phyloP scores from a whole-genome alignment of 192 early-diverging fungal species.

The Oehlia diaphana region DNA sequence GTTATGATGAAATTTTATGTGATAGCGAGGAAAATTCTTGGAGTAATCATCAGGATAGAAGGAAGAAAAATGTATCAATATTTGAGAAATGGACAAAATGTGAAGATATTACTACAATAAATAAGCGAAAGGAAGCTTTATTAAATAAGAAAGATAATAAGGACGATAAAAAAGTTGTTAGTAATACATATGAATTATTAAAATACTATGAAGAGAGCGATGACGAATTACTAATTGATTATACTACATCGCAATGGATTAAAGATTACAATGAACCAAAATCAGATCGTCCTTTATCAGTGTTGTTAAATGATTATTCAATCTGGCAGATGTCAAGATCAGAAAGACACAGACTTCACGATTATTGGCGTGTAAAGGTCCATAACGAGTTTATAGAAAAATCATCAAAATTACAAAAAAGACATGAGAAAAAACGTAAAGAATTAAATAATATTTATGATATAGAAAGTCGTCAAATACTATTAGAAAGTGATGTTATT shows the following conservation, averaged over 20 bases:
- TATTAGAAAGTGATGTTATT: conserved; percentile 41
- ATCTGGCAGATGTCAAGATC: conserved; percentile 51
- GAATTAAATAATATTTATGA: conserved; percentile 36
- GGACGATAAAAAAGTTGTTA: no score
- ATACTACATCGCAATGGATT: not conserved
- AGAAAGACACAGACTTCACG: conserved; percentile 43
- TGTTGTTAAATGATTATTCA: conserved; percentile 9
- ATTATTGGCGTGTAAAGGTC: conserved; percentile 37
- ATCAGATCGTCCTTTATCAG: not conserved
- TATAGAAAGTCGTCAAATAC: conserved; percentile 32
- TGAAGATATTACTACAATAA: not conserved
- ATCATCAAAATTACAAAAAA: conserved; percentile 19
- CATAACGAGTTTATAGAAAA: conserved; percentile 28
- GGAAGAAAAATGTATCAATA: not conserved
- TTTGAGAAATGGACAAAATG: not conserved
- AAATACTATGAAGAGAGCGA: no score
- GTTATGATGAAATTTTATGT: no score
- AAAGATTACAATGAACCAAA: not conserved
- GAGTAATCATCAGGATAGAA: no score
- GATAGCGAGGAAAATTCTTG: no score
- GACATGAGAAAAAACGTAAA: not conserved
- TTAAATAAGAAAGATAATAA: no score
- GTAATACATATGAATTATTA: no score
- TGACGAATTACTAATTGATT: not conserved
- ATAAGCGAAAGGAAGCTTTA: no score